Conservation (phyloP, 2,329 filamentous ascomycete genomes). For the Colletotrichum lindemuthianum region DNA sequence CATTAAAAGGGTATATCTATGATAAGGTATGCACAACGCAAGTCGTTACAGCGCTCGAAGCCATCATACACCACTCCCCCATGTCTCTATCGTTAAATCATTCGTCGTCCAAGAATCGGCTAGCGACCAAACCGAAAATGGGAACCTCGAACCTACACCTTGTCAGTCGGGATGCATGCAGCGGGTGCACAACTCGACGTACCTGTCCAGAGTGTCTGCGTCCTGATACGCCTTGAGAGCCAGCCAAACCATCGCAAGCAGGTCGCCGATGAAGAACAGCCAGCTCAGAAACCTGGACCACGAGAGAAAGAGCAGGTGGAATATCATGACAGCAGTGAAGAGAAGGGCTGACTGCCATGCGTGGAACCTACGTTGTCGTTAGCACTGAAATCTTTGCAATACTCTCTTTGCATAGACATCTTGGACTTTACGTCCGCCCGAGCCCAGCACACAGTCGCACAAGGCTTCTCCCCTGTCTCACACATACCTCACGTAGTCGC, state of each 20-base stretch:
- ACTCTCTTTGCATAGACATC: background rate
- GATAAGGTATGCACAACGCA: constrained; percentile 18
- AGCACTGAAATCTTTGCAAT: background rate
- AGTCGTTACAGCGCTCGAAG: constrained; percentile 18
- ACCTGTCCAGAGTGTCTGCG: constrained; percentile 74
- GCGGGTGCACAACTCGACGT: constrained; percentile 38
- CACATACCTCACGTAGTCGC: constrained; percentile 90
- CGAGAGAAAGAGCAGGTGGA: constrained; percentile 82
- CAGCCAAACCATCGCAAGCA: constrained; percentile 80
- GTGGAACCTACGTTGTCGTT: constrained; percentile 74
- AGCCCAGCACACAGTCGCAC: background rate
- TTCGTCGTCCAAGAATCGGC: constrained; percentile 90
- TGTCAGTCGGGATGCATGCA: constrained; percentile 52
- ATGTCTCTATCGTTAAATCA: constrained; percentile 28
- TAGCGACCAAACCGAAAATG: constrained; percentile 85
- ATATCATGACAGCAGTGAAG: constrained; percentile 77
- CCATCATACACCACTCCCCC: background rate
- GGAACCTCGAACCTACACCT: constrained; percentile 80
- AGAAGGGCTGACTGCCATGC: constrained; percentile 93
- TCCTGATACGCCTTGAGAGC: constrained; percentile 85
- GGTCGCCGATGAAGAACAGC: constrained; percentile 80
- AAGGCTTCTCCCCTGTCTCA: background rate
- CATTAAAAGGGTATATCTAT: constrained; percentile 35
- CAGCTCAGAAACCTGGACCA: constrained; percentile 88
- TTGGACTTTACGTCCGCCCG: background rate